Percentiles rank a stretch among this genome's conserved stretches.
These are phyloP conservation scores for Solanum appendiculatum DNA, from an alignment of 257 asterid genomes.

Conservation along the genomic window DNA sequence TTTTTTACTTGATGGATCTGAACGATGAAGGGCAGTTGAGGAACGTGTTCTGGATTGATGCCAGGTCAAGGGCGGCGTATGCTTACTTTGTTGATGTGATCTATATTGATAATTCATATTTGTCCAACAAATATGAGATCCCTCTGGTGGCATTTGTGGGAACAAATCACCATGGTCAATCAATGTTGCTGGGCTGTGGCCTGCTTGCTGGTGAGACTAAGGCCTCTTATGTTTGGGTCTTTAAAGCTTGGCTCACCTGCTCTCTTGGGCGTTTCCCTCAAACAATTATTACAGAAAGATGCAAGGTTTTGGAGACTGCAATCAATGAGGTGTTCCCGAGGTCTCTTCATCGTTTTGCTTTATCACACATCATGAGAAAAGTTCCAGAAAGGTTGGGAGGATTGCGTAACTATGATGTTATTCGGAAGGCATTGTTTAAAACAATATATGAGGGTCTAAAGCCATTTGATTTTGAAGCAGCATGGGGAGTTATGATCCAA, in stretches of 20 bases:
- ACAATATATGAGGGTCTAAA: constrained; percentile 56
- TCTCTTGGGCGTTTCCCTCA: constrained; percentile 42
- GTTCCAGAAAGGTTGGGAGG: constrained; percentile 83
- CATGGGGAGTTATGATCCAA: constrained; percentile 72
- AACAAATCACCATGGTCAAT: constrained; percentile 70
- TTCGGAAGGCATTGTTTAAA: constrained; percentile 28
- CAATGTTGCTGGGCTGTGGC: constrained; percentile 76
- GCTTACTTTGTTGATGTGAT: constrained; percentile 60
- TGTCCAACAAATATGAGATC: constrained; percentile 59
- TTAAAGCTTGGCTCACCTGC: constrained; percentile 52
- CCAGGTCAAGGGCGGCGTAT: constrained; percentile 45
- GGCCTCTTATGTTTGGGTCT: constrained; percentile 57
- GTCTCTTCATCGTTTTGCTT: constrained; percentile 51
- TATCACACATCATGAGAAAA: constrained; percentile 59
- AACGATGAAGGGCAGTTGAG: constrained; percentile 43
- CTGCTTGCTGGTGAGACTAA: constrained; percentile 52
- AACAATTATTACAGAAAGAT: constrained; percentile 63
- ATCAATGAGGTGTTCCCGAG: constrained; percentile 52
- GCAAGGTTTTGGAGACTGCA: constrained; percentile 56
- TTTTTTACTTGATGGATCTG: constrained; percentile 51
- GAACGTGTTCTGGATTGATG: constrained; percentile 56
- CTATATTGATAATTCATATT: constrained; percentile 52
- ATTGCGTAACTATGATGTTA: constrained; percentile 25
- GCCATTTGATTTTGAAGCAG: constrained; percentile 65
- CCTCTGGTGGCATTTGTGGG: constrained; percentile 73